These are phyloP conservation scores for Parasitella parasitica DNA, from an alignment of 371 early-diverging fungal genomes.

Conservation along the genomic window DNA sequence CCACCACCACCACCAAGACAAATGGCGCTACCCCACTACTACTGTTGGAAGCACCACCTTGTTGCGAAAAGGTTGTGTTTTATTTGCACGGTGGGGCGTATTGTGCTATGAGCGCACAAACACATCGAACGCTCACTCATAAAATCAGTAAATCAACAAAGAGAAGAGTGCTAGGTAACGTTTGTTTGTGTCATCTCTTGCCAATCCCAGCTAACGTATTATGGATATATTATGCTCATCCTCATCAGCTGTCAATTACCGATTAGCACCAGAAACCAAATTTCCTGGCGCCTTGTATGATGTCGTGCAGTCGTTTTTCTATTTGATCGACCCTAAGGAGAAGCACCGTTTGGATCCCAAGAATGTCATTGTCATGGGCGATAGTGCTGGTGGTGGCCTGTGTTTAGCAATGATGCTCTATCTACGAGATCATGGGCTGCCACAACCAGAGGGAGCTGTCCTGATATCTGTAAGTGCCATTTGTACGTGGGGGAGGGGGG, in stretches of 20 bases:
- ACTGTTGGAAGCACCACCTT: constrained; percentile 10
- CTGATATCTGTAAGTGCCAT: constrained; percentile 29
- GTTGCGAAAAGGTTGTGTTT: constrained; percentile 51
- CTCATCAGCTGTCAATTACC: constrained; percentile 61
- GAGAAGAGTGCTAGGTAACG: constrained; percentile 47
- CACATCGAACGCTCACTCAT: constrained; percentile 58
- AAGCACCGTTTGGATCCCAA: constrained; percentile 45
- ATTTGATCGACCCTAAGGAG: constrained; percentile 57
- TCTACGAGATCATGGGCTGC: constrained; percentile 53
- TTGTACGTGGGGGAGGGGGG: too few relatives aligned
- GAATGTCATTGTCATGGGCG: constrained; percentile 76
- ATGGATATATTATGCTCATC: constrained; percentile 7
- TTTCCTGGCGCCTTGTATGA: constrained; percentile 85
- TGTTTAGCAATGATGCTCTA: constrained; percentile 49
- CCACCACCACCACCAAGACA: background rate
- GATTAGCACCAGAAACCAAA: constrained; percentile 73
- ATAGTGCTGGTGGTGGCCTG: constrained; percentile 75
- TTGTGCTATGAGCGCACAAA: constrained; percentile 59
- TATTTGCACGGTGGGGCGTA: constrained; percentile 73
- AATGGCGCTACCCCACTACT: background rate
- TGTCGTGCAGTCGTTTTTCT: constrained; percentile 66
- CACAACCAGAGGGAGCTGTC: constrained; percentile 43
- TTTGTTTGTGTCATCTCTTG: background rate
- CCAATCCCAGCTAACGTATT: background rate
- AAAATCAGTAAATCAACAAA: constrained; percentile 54